A percentile compares a stretch with the other conserved stretches of the same genome.
Conservation (phyloP, 192 early-diverging fungal genomes). For the Coemansia sp. region DNA sequence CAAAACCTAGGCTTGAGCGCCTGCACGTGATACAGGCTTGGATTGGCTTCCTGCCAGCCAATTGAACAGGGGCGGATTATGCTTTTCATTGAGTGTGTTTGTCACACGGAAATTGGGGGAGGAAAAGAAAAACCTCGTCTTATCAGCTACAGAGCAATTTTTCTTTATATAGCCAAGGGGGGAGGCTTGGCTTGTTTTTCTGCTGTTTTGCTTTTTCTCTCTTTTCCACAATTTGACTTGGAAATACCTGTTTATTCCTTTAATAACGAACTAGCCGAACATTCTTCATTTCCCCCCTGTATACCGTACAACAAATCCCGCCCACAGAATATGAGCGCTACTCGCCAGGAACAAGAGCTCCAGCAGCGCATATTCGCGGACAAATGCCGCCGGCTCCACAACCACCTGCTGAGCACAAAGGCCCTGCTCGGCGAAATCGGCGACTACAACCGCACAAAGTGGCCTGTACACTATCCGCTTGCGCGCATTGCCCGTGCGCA, state of each 20-base stretch:
- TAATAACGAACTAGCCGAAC: too few relatives aligned
- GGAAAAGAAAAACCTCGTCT: neutral
- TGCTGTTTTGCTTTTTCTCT: neutral
- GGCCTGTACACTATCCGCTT: constrained; percentile 67
- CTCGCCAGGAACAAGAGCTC: constrained; percentile 25
- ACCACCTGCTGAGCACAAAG: constrained; percentile 63
- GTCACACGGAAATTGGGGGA: neutral
- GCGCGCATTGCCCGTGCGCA: constrained; percentile 22
- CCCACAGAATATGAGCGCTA: constrained; percentile 18
- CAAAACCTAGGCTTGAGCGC: too few relatives aligned
- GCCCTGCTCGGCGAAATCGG: constrained; percentile 65
- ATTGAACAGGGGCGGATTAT: too few relatives aligned
- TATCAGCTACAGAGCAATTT: neutral
- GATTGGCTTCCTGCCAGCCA: too few relatives aligned
- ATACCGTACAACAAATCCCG: neutral
- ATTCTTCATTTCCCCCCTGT: neutral
- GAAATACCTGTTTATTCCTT: too few relatives aligned
- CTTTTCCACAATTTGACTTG: neutral
- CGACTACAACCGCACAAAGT: constrained; percentile 64
- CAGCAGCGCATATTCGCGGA: constrained; percentile 73
- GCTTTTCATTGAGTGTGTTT: too few relatives aligned
- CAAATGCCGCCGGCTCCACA: constrained; percentile 67
- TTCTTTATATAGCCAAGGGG: neutral
- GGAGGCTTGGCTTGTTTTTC: too few relatives aligned
- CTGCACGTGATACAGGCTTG: too few relatives aligned